Base-by-base conservation (phyloP, 805 yeast genomes). In the Torulaspora delbrueckii region DNA sequence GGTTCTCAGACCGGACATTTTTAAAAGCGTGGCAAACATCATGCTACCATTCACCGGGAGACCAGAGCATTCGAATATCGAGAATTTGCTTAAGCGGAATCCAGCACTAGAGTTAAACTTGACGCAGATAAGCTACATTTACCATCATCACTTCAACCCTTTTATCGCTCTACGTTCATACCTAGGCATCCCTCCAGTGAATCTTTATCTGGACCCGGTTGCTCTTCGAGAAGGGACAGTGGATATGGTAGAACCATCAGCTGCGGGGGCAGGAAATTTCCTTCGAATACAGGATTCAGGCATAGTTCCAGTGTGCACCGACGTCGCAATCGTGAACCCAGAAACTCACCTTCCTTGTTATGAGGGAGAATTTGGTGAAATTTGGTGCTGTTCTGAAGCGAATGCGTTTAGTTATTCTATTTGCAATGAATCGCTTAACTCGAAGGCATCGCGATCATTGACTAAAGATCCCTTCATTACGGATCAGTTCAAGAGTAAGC, bases 291-390 rank as follows among this genome's bases (percentile, higher is more conserved):
- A 89, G 59, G 99, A 93, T 59, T 86, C 96, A 0, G 99, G 99
- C 9, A 85, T 91, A 74, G 97, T 90, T 0, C 95, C 97, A 0
- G 90, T 89, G 7, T 86, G 95, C 60, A 87, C 98, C 0, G 96
- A 90, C 59, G 79, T 93, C 27, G 93, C 95, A 1, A 85, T 93
- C 48, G 97, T 93, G 3, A 93, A 93, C 54, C 99, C 99, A 1
- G 97, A 93, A 60, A 91, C 97, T 0, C 66, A 76, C 37, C 70
- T 72, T 43, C 70, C 89, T 9, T 91, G 99, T 60, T 79, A 77
- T 47, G 82, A 82, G 42, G 97, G 98, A 6, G 99, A 93, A 64
- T 81, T 79, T 63, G 99, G 99, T 27, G 99, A 93, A 67, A 88
- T 93, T 32, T 93, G 98, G 98, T 95, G 91, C 2, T 79, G 86